Percentiles rank a stretch among this genome's conserved stretches.
phyloP scores from a whole-genome alignment of 371 early-diverging fungal species.

The Quaeritorhiza haematococci region DNA sequence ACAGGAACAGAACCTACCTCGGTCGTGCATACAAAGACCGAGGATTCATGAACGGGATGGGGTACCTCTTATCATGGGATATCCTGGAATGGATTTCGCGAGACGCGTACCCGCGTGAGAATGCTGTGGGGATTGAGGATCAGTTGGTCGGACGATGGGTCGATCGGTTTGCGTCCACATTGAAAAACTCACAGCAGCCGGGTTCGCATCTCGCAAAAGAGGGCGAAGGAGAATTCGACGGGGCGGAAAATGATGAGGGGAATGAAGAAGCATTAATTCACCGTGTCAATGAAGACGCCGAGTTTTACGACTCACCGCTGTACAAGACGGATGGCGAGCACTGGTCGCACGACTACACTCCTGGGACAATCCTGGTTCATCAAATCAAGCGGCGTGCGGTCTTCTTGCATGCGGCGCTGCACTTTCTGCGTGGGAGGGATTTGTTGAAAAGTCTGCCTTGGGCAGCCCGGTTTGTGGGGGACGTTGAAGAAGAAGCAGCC shows the following conservation, averaged over 20 bases:
- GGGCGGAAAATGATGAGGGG: no score
- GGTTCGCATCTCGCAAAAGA: no score
- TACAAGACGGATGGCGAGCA: background rate
- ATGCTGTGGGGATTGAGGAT: no score
- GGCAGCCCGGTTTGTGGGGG: no score
- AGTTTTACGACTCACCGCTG: slow-evolving; percentile 18
- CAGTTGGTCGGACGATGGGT: no score
- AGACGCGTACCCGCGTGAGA: background rate
- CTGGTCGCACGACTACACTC: slow-evolving; percentile 21
- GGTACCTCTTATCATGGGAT: slow-evolving; percentile 25
- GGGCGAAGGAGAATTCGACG: no score
- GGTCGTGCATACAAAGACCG: slow-evolving; percentile 14
- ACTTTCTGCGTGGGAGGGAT: no score
- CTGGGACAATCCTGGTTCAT: slow-evolving; percentile 18
- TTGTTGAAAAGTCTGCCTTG: no score
- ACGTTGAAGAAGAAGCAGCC: no score
- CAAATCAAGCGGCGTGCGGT: slow-evolving; percentile 9
- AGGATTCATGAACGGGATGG: slow-evolving; percentile 24
- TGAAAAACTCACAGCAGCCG: no score
- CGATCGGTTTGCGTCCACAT: no score
- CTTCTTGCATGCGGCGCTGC: slow-evolving; percentile 11
- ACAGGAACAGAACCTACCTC: no score
- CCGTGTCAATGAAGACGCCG: slow-evolving; percentile 9
- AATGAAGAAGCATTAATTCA: slow-evolving; percentile 9
- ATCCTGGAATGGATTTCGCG: slow-evolving; percentile 9